Base-by-base conservation (phyloP, 23 red algal genomes). In the Gracilaria caudata region DNA sequence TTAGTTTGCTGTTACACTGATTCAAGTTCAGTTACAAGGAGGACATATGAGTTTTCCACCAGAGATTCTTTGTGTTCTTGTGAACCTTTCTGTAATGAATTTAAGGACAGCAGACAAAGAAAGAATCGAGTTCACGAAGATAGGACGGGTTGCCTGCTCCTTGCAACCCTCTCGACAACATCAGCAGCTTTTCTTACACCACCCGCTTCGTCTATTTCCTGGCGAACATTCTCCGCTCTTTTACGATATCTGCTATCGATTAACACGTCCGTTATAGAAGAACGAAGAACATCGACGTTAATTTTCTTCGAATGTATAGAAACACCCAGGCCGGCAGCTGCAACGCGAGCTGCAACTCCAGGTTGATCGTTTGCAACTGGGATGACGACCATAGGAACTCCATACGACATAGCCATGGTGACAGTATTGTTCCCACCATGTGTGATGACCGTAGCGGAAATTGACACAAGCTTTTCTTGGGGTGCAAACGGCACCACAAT, bases 361-460 rank as follows among this genome's bases (percentile, higher is more conserved):
- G 61, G 61, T 36, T 66, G 61, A 66, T 66, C 61, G 29, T 66
- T 66, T 1, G 28, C 61, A 19, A 66, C 30, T 7, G 61, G 61
- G 36, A 66, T 66, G 29, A 66, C 61, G 23, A 66, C 61, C 61
- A 66, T 66, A 17, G 61, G 61, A 26, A 66, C 61, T 10, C 61
- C 61, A 36, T 66, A 66, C 2, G 61, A 66, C 32, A 66, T 19
- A 17, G 61, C 61, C 61, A 66, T 66, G 17, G 61, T 66, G 9
- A 36, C 61, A 25, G 61, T 66, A 35, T 66, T 66, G 13, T 66
- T 66, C 29, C 61, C 61, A 35, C 61, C 61, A 66, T 66, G 61
- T 2, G 61, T 66, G 19, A 66, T 66, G 29, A 66, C 30, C 30
- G 36, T 3, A 0, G 61, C 6, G 17, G 61, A 33, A 29, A 66